Evolutionary conservation across 1,139 yeast genomes (phyloP).

Genomic region (Blastobotrys buckinghamii): DNA sequence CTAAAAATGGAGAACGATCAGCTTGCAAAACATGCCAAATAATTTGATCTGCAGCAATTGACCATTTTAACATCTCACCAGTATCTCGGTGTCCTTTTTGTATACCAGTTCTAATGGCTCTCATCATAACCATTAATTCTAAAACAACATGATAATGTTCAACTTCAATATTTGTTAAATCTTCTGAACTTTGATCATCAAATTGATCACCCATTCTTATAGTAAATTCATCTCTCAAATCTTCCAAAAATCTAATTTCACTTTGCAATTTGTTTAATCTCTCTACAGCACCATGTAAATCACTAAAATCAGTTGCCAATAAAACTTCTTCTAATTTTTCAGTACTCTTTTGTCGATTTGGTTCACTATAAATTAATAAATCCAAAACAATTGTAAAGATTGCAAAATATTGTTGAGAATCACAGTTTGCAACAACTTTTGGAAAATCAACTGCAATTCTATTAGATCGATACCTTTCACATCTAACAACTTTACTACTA

Average conservation of each 20-base stretch:
- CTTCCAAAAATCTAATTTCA: slow-evolving; percentile 42
- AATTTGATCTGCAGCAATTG: slow-evolving; percentile 63
- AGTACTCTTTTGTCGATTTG: slow-evolving; percentile 49
- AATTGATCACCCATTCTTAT: slow-evolving; percentile 25
- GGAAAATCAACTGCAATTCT: slow-evolving; percentile 59
- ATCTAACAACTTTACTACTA: slow-evolving; percentile 26
- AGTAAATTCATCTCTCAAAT: slow-evolving; percentile 43
- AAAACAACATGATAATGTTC: slow-evolving; percentile 53
- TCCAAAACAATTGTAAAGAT: slow-evolving; percentile 60
- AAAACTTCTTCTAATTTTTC: slow-evolving; percentile 61
- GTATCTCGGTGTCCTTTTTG: slow-evolving; percentile 38
- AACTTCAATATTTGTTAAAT: slow-evolving; percentile 40
- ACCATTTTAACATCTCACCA: slow-evolving; percentile 46
- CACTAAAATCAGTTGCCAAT: slow-evolving; percentile 62
- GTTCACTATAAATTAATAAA: slow-evolving; percentile 60
- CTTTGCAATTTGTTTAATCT: slow-evolving; percentile 52
- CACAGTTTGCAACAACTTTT: slow-evolving; percentile 61
- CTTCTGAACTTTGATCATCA: slow-evolving; percentile 32
- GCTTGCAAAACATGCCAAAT: slow-evolving; percentile 66
- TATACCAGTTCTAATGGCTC: slow-evolving; percentile 54
- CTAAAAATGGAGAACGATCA: slow-evolving; percentile 59
- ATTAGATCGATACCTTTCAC: slow-evolving; percentile 36
- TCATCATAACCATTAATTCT: slow-evolving; percentile 61
- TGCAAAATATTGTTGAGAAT: slow-evolving; percentile 67
- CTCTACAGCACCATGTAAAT: slow-evolving; percentile 49